Evolutionary conservation across 2,329 filamentous ascomycete genomes (phyloP), one percentile per base, ranked within the genome.

Genomic region (Ophiostoma himal-ulmi): DNA sequence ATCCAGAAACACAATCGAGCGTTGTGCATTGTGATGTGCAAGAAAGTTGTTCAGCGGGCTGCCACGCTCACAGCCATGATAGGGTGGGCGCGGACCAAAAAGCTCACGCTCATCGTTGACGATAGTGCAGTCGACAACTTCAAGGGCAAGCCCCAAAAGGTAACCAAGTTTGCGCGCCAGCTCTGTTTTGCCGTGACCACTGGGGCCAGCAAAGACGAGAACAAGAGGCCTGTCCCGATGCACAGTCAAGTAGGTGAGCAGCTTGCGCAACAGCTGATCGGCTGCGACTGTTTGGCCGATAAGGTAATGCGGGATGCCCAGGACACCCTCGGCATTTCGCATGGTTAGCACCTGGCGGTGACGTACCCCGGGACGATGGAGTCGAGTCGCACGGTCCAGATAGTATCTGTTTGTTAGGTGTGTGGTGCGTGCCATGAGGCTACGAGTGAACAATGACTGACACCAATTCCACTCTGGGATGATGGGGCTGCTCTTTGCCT

Each of bases 101-200:
- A 72, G 65, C 67, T 72, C 71, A 22, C 44, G 39, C 66, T 72
- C 71, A 5, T 71, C 54, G 37, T 62, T 69, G 34, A 71, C 30
- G 10, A 71, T 70, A 48, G 71, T 71, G 65, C 69, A 72, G 68
- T 72, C 71, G 36, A 72, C 69, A 20, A 71, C 68, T 68, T 72
- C 48, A n/a, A 72, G 64, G 0, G 7, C 65, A 54, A 72, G 65
- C 0, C 65, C 44, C 26, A 71, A n/a, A 2, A 72, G 71, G 10
- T 67, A 22, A 34, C 68, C 71, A 1, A 72, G 68, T 65, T 70
- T 44, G 17, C 71, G 41, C 17, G 71, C 71, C 48, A 72, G 65
- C 65, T 72, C 71, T 2, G 71, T 72, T 44, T 72, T 72, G 34
- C 71, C 71, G 41, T 72, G 71, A 54, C 71, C 71, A 44, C 71